Conservation (phyloP, 371 early-diverging fungal genomes). For the Gilbertella persicaria region DNA sequence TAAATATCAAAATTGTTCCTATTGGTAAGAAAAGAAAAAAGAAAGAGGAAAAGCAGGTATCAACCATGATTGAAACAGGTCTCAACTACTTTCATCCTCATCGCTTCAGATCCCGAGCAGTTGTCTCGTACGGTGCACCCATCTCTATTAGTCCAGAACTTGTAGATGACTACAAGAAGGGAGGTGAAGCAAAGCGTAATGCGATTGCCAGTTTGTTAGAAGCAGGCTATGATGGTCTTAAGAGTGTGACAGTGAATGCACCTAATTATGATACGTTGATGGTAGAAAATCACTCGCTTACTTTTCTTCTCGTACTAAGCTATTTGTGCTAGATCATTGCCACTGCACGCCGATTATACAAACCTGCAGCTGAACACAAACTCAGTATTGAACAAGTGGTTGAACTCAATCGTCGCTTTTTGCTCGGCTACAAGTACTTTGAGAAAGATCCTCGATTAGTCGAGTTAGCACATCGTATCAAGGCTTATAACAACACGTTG, state of each 20-base stretch:
- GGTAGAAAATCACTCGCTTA: conserved; percentile 30
- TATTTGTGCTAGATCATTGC: conserved; percentile 50
- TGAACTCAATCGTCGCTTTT: conserved; percentile 72
- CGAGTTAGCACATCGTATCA: conserved; percentile 60
- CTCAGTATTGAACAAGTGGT: conserved; percentile 64
- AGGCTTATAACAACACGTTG: conserved; percentile 75
- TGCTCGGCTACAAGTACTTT: conserved; percentile 60
- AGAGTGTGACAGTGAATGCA: conserved; percentile 81
- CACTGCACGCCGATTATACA: conserved; percentile 77
- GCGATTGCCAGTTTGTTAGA: conserved; percentile 69
- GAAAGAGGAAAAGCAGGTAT: no score
- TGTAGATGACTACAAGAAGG: conserved; percentile 69
- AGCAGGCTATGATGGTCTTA: conserved; percentile 62
- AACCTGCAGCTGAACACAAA: conserved; percentile 58
- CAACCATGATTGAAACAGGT: conserved; percentile 38
- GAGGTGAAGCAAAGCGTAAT: conserved; percentile 71
- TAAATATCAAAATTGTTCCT: conserved; percentile 87
- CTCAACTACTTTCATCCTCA: conserved; percentile 90
- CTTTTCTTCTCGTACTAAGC: not conserved
- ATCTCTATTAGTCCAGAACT: conserved; percentile 65
- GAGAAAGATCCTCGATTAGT: conserved; percentile 61
- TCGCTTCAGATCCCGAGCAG: conserved; percentile 86
- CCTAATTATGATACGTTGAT: conserved; percentile 79
- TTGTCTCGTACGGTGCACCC: conserved; percentile 85
- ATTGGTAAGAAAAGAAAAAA: no score